phyloP scores from a whole-genome alignment of 345 rosid species.

The Adansonia digitata region DNA sequence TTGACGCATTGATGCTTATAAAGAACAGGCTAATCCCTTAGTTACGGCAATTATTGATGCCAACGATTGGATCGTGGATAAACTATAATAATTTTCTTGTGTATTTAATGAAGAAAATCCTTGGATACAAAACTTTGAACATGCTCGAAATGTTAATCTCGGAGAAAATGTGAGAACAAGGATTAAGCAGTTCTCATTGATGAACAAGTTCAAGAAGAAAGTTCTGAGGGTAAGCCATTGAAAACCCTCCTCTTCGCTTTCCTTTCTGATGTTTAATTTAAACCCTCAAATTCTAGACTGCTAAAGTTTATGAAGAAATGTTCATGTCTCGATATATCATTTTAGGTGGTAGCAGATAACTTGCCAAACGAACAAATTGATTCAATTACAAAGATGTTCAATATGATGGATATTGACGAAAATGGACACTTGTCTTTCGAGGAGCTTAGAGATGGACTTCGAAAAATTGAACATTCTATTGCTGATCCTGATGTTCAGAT shows the following conservation, averaged over 20 bases:
- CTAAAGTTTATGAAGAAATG: too few species aligned
- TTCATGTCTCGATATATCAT: background rate
- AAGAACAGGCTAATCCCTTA: too few species aligned
- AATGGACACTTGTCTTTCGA: conserved; percentile 71
- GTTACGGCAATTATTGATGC: too few species aligned
- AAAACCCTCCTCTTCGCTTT: background rate
- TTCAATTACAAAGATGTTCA: conserved; percentile 48
- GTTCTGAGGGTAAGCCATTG: conserved; percentile 55
- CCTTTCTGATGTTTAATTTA: background rate
- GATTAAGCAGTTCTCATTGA: conserved; percentile 82
- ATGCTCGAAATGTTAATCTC: conserved; percentile 58
- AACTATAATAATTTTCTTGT: too few species aligned
- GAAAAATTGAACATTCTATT: conserved; percentile 50
- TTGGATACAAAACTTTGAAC: conserved; percentile 65
- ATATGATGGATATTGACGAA: conserved; percentile 76
- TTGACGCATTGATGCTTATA: too few species aligned
- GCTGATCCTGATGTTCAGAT: conserved; percentile 67
- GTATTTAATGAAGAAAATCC: conserved; percentile 50
- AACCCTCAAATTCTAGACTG: too few species aligned
- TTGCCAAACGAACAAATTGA: conserved; percentile 66
- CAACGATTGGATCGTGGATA: too few species aligned
- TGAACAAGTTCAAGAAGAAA: conserved; percentile 93
- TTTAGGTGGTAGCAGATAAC: conserved; percentile 80
- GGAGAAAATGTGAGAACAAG: conserved; percentile 72
- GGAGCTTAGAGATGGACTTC: conserved; percentile 71